phyloP scores from a whole-genome alignment of 345 rosid genomes.

The Ceriops zippeliana region DNA sequence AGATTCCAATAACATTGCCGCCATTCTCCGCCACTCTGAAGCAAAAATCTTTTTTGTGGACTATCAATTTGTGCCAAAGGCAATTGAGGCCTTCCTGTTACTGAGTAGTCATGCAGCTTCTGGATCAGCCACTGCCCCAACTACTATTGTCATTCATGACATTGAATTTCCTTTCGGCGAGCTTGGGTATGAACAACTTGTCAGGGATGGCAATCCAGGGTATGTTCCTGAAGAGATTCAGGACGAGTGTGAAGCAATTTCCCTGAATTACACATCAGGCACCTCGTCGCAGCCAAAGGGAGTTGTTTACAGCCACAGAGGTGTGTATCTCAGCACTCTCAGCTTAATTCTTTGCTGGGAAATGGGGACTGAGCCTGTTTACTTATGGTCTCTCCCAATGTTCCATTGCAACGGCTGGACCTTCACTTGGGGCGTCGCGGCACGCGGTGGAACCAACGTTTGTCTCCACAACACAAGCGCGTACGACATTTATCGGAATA shows the following conservation, averaged over 20 bases:
- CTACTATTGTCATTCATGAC: conserved; percentile 43
- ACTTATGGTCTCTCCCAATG: conserved; percentile 67
- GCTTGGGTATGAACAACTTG: conserved; percentile 49
- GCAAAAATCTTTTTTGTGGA: conserved; percentile 59
- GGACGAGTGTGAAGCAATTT: conserved; percentile 56
- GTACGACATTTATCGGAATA: conserved; percentile 36
- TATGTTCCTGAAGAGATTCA: conserved; percentile 18
- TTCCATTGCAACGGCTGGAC: conserved; percentile 75
- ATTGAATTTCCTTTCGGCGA: conserved; percentile 41
- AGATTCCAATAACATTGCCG: conserved; percentile 48
- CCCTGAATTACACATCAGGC: conserved; percentile 62
- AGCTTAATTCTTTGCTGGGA: conserved; percentile 47
- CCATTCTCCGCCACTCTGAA: conserved; percentile 52
- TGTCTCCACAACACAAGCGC: conserved; percentile 54
- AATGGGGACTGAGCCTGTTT: conserved; percentile 55
- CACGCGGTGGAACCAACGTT: conserved; percentile 60
- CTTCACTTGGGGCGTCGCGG: conserved; percentile 60
- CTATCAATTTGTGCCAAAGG: conserved; percentile 36
- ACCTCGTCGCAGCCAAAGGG: conserved; percentile 62
- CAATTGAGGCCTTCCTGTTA: conserved; percentile 38
- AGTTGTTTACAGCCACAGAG: conserved; percentile 62
- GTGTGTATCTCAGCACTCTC: conserved; percentile 51
- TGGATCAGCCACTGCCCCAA: conserved; percentile 7
- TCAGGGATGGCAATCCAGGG: conserved; percentile 31
- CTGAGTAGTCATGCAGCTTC: conserved; percentile 12